Conservation (phyloP, 371 early-diverging fungal species). For the Coelomomyces lativittatus region DNA sequence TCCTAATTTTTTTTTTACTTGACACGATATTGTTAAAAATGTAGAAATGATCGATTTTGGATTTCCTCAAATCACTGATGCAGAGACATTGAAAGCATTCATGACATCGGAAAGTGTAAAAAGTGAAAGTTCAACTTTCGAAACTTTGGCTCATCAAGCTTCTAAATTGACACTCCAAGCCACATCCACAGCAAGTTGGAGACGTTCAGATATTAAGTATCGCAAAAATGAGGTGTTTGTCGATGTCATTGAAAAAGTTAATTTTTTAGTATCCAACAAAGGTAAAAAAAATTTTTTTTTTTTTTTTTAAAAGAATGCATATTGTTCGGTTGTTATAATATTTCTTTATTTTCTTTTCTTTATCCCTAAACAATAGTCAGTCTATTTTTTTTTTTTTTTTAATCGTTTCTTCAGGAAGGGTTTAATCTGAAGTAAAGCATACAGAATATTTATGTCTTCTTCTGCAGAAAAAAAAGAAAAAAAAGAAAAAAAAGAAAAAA, state of each 20-base stretch:
- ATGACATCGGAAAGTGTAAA: constrained; percentile 72
- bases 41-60: constrained; percentile 79
- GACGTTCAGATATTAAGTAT: constrained; percentile 72
- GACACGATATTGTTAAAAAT: too few relatives aligned
- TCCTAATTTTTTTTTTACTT: background rate
- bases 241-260: constrained; percentile 75
- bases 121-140: constrained; percentile 40
- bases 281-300: too few relatives aligned
- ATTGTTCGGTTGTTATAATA: background rate
- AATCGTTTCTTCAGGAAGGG: too few relatives aligned
- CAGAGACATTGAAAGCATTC: constrained; percentile 68
- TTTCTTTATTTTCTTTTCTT: background rate
- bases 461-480: too few relatives aligned
- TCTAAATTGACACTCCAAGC: constrained; percentile 73
- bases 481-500: too few relatives aligned
- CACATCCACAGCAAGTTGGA: constrained; percentile 73
- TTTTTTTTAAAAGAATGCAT: background rate
- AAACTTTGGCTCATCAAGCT: constrained; percentile 31
- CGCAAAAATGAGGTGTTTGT: constrained; percentile 75
- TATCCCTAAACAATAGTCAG: background rate
- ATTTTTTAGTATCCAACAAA: constrained; percentile 58
- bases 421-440: too few relatives aligned
- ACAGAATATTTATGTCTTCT: too few relatives aligned
- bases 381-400: background rate
- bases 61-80: constrained; percentile 73